Conservation (phyloP, 108 stramenopile species). For the Aurantiochytrium sp. region DNA sequence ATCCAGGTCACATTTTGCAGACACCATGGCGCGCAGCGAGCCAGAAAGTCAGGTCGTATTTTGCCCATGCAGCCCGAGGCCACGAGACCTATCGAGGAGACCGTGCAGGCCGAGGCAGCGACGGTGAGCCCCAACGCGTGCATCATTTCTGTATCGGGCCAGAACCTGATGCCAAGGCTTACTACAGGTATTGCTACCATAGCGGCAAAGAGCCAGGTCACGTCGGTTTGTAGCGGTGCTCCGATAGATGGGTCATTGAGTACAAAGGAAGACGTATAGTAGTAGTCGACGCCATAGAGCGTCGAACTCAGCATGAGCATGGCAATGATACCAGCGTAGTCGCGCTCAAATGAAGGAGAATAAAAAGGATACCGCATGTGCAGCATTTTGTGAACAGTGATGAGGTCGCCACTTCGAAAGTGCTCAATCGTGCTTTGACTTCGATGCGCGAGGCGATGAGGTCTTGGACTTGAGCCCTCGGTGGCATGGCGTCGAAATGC, state of each 20-base stretch:
- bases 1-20: background rate
- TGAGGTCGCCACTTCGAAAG: background rate
- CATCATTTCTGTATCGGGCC: background rate
- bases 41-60: background rate
- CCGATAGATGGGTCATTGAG: background rate
- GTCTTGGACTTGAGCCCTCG: no score
- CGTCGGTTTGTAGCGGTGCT: background rate
- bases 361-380: background rate
- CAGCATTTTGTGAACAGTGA: background rate
- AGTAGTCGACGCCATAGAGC: background rate
- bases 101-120: background rate
- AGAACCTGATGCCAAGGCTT: background rate
- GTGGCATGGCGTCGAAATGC: no score
- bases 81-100: background rate
- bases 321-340: background rate
- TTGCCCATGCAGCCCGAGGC: background rate
- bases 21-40: background rate
- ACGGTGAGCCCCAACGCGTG: background rate
- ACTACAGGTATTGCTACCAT: background rate
- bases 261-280: background rate
- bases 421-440: no score
- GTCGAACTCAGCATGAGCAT: background rate
- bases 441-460: no score
- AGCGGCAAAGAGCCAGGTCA: background rate
- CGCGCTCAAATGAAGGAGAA: background rate